Percentiles rank a stretch among this genome's conserved stretches.
phyloP scores from a whole-genome alignment of 2,329 filamentous ascomycete species.

The Myrmaecium sp. region DNA sequence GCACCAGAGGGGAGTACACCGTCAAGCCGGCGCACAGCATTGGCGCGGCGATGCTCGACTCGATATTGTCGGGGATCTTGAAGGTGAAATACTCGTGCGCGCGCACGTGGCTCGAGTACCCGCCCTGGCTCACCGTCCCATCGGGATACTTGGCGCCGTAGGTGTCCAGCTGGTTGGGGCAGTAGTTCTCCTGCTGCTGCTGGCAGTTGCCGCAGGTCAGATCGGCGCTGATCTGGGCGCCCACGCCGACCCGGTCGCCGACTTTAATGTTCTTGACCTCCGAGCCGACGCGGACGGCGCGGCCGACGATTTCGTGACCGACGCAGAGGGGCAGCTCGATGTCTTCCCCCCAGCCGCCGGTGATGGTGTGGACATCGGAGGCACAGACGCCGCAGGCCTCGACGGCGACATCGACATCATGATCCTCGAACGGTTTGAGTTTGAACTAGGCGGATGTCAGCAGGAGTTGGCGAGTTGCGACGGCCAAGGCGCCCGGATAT shows the following conservation, averaged over 20 bases:
- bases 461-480: not conserved
- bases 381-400: conserved; percentile 38
- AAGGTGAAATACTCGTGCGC: conserved; percentile 61
- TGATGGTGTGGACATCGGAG: conserved; percentile 31
- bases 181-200: conserved; percentile 36
- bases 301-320: conserved; percentile 43
- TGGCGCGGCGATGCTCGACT: conserved; percentile 45
- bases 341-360: conserved; percentile 45
- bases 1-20: conserved; percentile 58
- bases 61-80: conserved; percentile 60
- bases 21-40: conserved; percentile 80
- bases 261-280: conserved; percentile 32
- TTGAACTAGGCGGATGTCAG: conserved; percentile 38
- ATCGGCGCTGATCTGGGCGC: conserved; percentile 32
- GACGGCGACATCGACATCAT: conserved; percentile 79
- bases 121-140: conserved; percentile 49
- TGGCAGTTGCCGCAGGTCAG: conserved; percentile 35
- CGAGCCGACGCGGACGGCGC: conserved; percentile 31
- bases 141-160: conserved; percentile 33
- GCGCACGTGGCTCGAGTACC: conserved; percentile 51
- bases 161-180: conserved; percentile 31
- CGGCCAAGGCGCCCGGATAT: conserved; percentile 3
- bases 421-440: conserved; percentile 71
- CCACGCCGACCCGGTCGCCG: conserved; percentile 30
- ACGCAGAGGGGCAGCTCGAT: conserved; percentile 46